A percentile compares a stretch with the other conserved stretches of the same genome.
phyloP scores from a whole-genome alignment of 129 eudicot genomes.

The Oenanthe sinensis region DNA sequence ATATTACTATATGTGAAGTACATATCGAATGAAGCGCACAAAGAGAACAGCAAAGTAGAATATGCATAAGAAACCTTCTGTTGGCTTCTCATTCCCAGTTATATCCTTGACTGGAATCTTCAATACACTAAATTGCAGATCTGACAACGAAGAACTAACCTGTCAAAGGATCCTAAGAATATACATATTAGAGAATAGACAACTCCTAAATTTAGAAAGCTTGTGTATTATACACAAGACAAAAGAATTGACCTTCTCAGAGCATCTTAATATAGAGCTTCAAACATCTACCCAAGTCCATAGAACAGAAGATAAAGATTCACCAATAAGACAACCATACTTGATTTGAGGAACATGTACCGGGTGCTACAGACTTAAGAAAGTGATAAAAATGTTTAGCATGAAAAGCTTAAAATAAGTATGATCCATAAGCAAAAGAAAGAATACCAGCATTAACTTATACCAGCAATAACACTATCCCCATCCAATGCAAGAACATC shows the following conservation, averaged over 20 bases:
- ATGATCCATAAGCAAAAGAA: not conserved
- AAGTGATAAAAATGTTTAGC: not conserved
- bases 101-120: slow-evolving; percentile 57
- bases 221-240: not conserved
- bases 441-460: not conserved
- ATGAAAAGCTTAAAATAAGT: not conserved
- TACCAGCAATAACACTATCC: slow-evolving; percentile 79
- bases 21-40: not conserved
- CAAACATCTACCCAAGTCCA: slow-evolving; percentile 82
- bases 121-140: slow-evolving; percentile 49
- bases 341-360: slow-evolving; percentile 71
- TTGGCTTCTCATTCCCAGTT: slow-evolving; percentile 31
- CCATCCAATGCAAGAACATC: slow-evolving; percentile 67
- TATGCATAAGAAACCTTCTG: slow-evolving; percentile 39
- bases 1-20: not conserved
- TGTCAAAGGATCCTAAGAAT: slow-evolving; percentile 25
- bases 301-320: slow-evolving; percentile 29
- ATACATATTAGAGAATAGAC: not conserved
- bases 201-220: not conserved
- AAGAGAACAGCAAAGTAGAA: not conserved
- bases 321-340: slow-evolving; percentile 44
- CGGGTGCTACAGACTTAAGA: slow-evolving; percentile 72
- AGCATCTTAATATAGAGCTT: slow-evolving; percentile 52
- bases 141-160: slow-evolving; percentile 55
- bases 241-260: slow-evolving; percentile 42